Base-by-base conservation (phyloP, 768 basidiomycete genomes). In the Tremella yokohamensis region DNA sequence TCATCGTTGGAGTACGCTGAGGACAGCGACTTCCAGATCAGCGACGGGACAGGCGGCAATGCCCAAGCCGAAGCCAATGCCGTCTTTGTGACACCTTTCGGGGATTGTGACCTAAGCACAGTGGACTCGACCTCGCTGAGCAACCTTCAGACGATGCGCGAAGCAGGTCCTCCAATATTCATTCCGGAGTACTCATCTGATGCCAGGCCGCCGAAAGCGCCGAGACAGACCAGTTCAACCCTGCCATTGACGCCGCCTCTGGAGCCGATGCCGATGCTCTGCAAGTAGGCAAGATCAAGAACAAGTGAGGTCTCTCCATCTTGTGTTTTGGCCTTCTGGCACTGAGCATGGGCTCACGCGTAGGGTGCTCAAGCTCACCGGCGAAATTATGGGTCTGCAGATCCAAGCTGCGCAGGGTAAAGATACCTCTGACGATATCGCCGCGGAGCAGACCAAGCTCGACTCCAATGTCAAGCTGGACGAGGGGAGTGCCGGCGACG, bases 231-330 rank as follows among this genome's bases (percentile, higher is more conserved):
- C 51, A 38, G 34, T 62, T 62, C 45, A 52, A 62, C 25, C 56
- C 60, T 6, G 55, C 57, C 15, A 62, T 62, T 25, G 50, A 57
- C 24, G 55, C 55, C 37, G 55, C 60, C 29, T 34, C 26, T 8
- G 60, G 56, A 1, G 60, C 40, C 38, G 49, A 24, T 13, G 55
- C 60, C 22, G 44, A 38, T 18, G 55, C 60, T 6, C 40, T 62
- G 1, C 60, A 62, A 49, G 44, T 51, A 19, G 60, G 60, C 13
- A 62, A 62, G 29, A 62, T 62, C 42, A 62, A 62, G 51, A 62
- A 62, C 44, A 62, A 62, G 60, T 62, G 20, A 37, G 60, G 57
- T 40, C 11, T 40, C 42, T 6, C 42, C 42, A 16, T 45, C 42
- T 45, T 45, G n/a, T 4, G n/a, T 6, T 16, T 4, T 6, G 22